Evolutionary conservation across 305 asterid species (phyloP), one percentile per base, ranked within the genome.

Genomic region (Euphrasia arctica): DNA sequence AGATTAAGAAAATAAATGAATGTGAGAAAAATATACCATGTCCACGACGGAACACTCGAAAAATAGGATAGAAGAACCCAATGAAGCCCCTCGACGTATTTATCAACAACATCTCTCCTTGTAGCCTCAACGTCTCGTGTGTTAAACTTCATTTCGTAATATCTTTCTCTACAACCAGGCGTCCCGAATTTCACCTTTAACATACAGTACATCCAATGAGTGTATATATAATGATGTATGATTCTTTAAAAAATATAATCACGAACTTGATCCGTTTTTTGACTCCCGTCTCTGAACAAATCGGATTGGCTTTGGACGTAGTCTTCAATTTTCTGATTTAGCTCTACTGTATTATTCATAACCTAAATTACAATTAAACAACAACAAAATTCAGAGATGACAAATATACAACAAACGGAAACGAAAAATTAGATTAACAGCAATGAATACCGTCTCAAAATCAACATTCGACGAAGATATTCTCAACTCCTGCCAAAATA

Each of bases 1-100:
- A 25, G 14, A 5, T 7, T 1, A 6, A 14, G 29, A 13, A 31
- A 5, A n/a, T n/a, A 11, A 28, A 28, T 28, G 39, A 34, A 3
- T 1, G 12, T 9, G 3, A 27, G 32, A 67, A 43, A 42, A 0
- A 0, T 39, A 70, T 71, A 85, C 94, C 90, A 86, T 0, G 69
- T 74, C 88, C 85, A 83, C 0, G 90, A 83, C 1, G 90, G 88
- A 61, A 86, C 86, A 39, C 83, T 88, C 3, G 78, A 75, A 12
- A 67, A 86, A 52, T 83, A 86, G 60, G 76, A 86, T 0, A 74
- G 57, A 1, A 86, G 72, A 11, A 81, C 83, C 94, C 94, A 86
- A 56, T 79, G 74, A 0, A 85, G 83, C 0, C 94, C 94, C 70
- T 83, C 83, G 0, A 80, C 67, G 43, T 76, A 83, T 36, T 76